A percentile compares a stretch with the other conserved stretches of the same genome.
phyloP scores from a whole-genome alignment of 2,329 filamentous ascomycete genomes.

The Exophiala oligosperma region DNA sequence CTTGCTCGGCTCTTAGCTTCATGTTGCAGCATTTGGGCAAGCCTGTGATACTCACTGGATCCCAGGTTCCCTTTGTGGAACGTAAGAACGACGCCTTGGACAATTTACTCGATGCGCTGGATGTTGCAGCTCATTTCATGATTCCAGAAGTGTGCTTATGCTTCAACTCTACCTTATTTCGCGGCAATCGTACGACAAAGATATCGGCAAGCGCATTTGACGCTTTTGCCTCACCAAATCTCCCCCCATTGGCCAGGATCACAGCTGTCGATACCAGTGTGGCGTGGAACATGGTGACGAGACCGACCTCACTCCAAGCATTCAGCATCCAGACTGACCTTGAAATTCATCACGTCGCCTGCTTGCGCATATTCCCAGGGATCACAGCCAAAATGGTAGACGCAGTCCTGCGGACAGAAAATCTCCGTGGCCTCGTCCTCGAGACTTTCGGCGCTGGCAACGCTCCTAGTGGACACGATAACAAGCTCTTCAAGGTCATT shows the following conservation, averaged over 20 bases:
- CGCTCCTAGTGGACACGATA: conserved; percentile 78
- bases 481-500: conserved; percentile 75
- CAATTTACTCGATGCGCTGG: conserved; percentile 80
- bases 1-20: conserved; percentile 85
- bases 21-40: conserved; percentile 91
- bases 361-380: conserved; percentile 85
- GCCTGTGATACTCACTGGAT: conserved; percentile 81
- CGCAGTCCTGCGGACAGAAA: conserved; percentile 74
- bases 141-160: conserved; percentile 92
- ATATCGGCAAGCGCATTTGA: conserved; percentile 82
- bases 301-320: conserved; percentile 70
- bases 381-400: conserved; percentile 94
- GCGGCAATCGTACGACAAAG: conserved; percentile 86
- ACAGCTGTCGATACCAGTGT: conserved; percentile 79
- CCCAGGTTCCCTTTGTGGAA: conserved; percentile 83
- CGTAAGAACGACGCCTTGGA: conserved; percentile 89
- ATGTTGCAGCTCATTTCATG: conserved; percentile 88
- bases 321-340: conserved; percentile 74
- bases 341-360: conserved; percentile 85
- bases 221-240: conserved; percentile 87
- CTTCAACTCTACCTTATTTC: conserved; percentile 88
- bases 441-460: conserved; percentile 95
- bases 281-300: conserved; percentile 73
- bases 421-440: conserved; percentile 76
- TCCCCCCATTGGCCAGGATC: conserved; percentile 75